Conservation (phyloP, 495 filamentous ascomycete species). For the Aspergillus cristatus region DNA sequence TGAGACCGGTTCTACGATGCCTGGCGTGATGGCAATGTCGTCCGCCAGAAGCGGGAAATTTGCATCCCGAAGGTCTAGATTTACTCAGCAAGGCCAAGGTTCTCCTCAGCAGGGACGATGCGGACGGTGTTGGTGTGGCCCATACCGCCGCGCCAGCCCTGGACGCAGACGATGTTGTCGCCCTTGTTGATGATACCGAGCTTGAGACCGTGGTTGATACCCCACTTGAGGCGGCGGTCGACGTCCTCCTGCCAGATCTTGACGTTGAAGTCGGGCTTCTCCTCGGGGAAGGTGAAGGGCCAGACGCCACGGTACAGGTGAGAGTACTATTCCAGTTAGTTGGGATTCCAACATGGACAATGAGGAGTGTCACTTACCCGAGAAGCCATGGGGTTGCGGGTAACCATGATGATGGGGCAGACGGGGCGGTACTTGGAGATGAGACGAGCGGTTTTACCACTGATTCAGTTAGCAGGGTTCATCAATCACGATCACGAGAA, state of each 20-base stretch:
- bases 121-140: slow-evolving; percentile 95
- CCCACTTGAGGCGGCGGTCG: slow-evolving; percentile 93
- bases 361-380: slow-evolving; percentile 40
- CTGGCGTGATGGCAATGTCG: neutral
- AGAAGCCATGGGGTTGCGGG: slow-evolving; percentile 71
- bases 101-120: slow-evolving; percentile 56
- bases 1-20: slow-evolving; percentile 6
- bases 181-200: slow-evolving; percentile 75
- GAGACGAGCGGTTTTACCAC: slow-evolving; percentile 82
- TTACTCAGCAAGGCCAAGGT: slow-evolving; percentile 46
- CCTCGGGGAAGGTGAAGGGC: slow-evolving; percentile 87
- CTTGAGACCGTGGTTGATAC: slow-evolving; percentile 70
- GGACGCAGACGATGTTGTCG: slow-evolving; percentile 86
- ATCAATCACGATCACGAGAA: slow-evolving; percentile 18
- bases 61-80: slow-evolving; percentile 2
- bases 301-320: slow-evolving; percentile 97
- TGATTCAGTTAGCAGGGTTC: slow-evolving; percentile 19
- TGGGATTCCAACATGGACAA: slow-evolving; percentile 5
- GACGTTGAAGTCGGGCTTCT: slow-evolving; percentile 90
- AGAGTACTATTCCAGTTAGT: slow-evolving; percentile 56
- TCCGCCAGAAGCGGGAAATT: too few relatives aligned
- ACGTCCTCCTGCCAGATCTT: slow-evolving; percentile 95
- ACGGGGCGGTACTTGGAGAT: slow-evolving; percentile 97
- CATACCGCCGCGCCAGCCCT: slow-evolving; percentile 96
- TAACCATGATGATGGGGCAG: slow-evolving; percentile 98